Evolutionary conservation across 441 rosid genomes (phyloP).

Genomic region (Erodium chrysanthum): DNA sequence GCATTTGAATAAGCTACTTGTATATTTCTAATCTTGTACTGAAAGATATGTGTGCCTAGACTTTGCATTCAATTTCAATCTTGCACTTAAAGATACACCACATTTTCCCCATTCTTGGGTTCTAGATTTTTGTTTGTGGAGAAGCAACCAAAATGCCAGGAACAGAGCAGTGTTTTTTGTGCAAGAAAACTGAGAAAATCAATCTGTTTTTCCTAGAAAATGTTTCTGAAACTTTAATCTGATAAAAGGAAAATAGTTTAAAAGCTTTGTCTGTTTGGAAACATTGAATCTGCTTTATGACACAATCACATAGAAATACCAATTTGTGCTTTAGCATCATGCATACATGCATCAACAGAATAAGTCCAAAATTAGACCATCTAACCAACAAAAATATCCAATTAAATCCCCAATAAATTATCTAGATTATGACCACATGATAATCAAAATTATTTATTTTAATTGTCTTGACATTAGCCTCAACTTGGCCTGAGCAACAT

Average conservation of each 20-base stretch:
- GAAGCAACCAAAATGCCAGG: not conserved
- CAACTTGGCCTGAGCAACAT: not conserved
- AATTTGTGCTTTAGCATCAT: not conserved
- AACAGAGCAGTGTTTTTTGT: not conserved
- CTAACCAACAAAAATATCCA: not conserved
- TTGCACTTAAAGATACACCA: not conserved
- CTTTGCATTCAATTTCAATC: not conserved
- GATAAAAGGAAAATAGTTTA: not conserved
- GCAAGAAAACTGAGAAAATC: not conserved
- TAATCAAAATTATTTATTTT: not conserved
- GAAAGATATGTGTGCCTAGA: not conserved
- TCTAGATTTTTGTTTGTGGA: not conserved
- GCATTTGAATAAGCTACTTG: not conserved
- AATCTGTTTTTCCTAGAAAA: not conserved
- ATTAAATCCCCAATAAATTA: not conserved
- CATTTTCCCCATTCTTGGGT: not conserved
- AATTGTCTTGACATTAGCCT: not conserved
- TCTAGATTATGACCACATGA: constrained; percentile 1
- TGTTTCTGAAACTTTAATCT: too few species aligned
- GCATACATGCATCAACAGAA: not conserved
- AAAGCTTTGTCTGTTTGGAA: not conserved
- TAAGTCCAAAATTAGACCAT: constrained; percentile 5
- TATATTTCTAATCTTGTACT: not conserved
- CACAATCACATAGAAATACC: not conserved
- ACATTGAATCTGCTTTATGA: not conserved